Base-by-base conservation (phyloP, 257 asterid species). In the Leptodermis oblonga region DNA sequence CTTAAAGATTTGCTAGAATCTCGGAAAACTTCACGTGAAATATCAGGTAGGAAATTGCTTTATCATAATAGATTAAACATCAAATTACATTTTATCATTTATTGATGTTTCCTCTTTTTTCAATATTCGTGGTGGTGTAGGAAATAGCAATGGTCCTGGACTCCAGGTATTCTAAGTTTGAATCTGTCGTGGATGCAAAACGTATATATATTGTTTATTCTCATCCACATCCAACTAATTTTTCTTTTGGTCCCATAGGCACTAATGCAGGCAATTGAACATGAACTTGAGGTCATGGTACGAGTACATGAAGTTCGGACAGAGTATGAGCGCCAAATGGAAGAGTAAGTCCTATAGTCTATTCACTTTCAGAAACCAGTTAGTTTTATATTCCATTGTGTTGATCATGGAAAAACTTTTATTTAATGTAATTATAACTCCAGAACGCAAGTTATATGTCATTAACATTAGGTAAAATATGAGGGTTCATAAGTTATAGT, bases 281-380 rank as follows among this genome's bases (percentile, higher is more conserved):
- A 91, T 75, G 99, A 94, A 76, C 95, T 94, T 79, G 99, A 94
- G 83, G 96, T 94, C 67, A 91, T 88, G 17, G 93, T 87, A 26
- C 87, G 96, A 20, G 95, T 90, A 70, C 99, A 94, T 77, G 99
- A 91, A 80, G 97, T 91, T 75, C 96, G 98, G 61, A 81, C 88
- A 20, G 95, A 86, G 76, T 89, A 89, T 84, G 96, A 87, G 80
- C 97, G 96, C 10, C 99, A 94, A 83, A 82, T 84, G 78, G 86
- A 87, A 81, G 98, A 89, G 99, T 94, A 85, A 82, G 87, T 84
- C 61, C 71, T 31, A 59, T 70, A 39, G 43, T 71, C 45, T 11
- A 67, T 46, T 62, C 36, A 56, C 52, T 36, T 22, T 66, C 28
- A 55, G 55, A 6, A 70, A 45, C 13, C 62, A 60, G 31, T 15